Conservation (phyloP, 2,329 filamentous ascomycete genomes). For the Calcarisporium arbuscula region DNA sequence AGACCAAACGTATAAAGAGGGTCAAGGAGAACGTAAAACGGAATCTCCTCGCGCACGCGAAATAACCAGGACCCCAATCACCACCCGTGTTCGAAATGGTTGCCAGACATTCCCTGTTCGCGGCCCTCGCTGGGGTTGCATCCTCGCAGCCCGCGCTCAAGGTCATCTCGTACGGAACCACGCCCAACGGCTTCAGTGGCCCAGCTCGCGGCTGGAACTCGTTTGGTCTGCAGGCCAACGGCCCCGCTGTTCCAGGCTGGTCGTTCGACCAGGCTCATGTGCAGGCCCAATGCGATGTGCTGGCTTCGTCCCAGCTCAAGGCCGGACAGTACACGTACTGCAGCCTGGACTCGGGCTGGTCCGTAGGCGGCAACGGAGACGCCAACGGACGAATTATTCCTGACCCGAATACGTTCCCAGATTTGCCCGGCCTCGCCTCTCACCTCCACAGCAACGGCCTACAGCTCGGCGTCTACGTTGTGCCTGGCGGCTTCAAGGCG, state of each 20-base stretch:
- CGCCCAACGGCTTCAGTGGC: conserved; percentile 4
- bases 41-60: too few species aligned
- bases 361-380: conserved; percentile 6
- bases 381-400: conserved; percentile 6
- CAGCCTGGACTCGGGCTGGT: conserved; percentile 22
- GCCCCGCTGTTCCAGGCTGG: conserved; percentile 6
- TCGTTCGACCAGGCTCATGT: conserved; percentile 8
- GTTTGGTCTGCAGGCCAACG: conserved; percentile 4
- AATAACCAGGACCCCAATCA: too few species aligned
- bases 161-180: conserved; percentile 2
- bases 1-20: too few species aligned
- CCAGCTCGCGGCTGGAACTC: conserved; percentile 7
- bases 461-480: conserved; percentile 8
- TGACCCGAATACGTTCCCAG: conserved; percentile 6
- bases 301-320: conserved; percentile 5
- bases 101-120: too few species aligned
- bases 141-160: too few species aligned
- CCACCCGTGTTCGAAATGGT: too few species aligned
- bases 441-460: conserved; percentile 5
- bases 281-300: conserved; percentile 9
- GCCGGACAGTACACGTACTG: conserved; percentile 6
- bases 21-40: too few species aligned
- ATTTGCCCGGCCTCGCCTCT: conserved; percentile 7
- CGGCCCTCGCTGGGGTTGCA: too few species aligned
- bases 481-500: conserved; percentile 6